Base-by-base conservation (phyloP, 2,329 filamentous ascomycete species). In the Ceratocystiopsis brevicomis region DNA sequence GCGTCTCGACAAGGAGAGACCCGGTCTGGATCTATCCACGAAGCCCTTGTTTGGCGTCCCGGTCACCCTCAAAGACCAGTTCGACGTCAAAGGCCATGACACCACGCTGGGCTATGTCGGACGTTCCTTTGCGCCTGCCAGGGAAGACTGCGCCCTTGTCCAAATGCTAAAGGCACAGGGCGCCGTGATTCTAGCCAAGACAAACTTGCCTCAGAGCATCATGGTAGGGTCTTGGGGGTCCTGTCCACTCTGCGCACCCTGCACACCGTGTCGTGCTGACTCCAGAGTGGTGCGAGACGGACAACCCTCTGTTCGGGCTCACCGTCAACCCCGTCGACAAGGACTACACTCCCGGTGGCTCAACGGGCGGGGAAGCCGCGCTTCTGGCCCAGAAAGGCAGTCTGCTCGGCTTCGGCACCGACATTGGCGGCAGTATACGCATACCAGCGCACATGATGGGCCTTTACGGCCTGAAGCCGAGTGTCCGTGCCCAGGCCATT, bases 341-440 rank as follows among this genome's bases (percentile, higher is more conserved):
- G 14, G 47, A 53, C 18, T 54, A 57, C 37, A 57, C 58, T 0
- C 53, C 53, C 6, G 60, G 60, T 14, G 60, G 61, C 2, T 59
- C 56, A 6, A 60, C 59, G 0, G 60, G 61, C 1, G 61, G 59
- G 3, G 59, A 63, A 44, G 56, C 56, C 2, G 60, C 58, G 0
- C 45, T 63, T 2, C 45, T 59, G n/a, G 54, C 54, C 0, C 47
- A 57, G 3, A 49, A 56, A 1, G 61, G 57, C 2, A 62, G 59
- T 4, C 12, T 39, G 4, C n/a, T 48, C 76, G 75, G 75, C 62
- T 67, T 15, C 58, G 67, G 14, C 52, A 57, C 1, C 39, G 60
- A 63, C 37, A 58, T 61, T 40, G 56, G 47, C 0, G 49, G 48
- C 2, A 48, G 45, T 33, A 49, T 50, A 8, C 46, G 59, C 14